Percentiles rank a stretch among this genome's conserved stretches.
phyloP scores from a whole-genome alignment of 2,329 filamentous ascomycete genomes.

The Alternaria rosae region DNA sequence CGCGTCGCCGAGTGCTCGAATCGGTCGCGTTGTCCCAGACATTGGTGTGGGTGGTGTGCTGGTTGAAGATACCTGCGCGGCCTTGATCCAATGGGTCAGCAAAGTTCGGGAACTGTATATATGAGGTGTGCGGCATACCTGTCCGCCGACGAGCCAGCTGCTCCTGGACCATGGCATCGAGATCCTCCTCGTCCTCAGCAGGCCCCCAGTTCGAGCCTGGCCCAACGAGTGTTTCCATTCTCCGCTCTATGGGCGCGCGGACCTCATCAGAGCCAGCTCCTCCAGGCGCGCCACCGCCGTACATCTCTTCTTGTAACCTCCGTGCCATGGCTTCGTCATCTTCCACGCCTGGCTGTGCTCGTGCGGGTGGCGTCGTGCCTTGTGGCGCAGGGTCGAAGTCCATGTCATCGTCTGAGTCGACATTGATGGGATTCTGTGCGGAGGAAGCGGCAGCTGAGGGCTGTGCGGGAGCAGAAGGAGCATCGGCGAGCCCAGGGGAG shows the following conservation, averaged over 20 bases:
- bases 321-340: slow-evolving; percentile 95
- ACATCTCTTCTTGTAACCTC: slow-evolving; percentile 90
- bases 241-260: slow-evolving; percentile 87
- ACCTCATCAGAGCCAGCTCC: slow-evolving; percentile 65
- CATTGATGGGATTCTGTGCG: slow-evolving; percentile 67
- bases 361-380: slow-evolving; percentile 31
- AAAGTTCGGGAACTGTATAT: slow-evolving; percentile 21
- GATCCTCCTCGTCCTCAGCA: slow-evolving; percentile 58
- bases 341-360: slow-evolving; percentile 62
- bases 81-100: slow-evolving; percentile 40
- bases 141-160: slow-evolving; percentile 63
- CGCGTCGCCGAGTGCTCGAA: slow-evolving; percentile 57
- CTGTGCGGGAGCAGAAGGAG: slow-evolving; percentile 46
- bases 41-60: slow-evolving; percentile 61
- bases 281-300: slow-evolving; percentile 60
- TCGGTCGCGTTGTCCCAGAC: slow-evolving; percentile 66
- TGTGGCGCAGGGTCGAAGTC: slow-evolving; percentile 54
- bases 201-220: slow-evolving; percentile 65
- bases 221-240: slow-evolving; percentile 88
- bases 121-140: slow-evolving; percentile 26
- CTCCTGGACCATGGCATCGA: slow-evolving; percentile 69
- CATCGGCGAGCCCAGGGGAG: slow-evolving; percentile 74
- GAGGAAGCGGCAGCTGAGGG: slow-evolving; percentile 49
- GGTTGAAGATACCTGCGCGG: slow-evolving; percentile 73
- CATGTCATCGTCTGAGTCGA: slow-evolving; percentile 79